Evolutionary conservation across 257 asterid species (phyloP).

Genomic region (Solanum corneliomulleri): DNA sequence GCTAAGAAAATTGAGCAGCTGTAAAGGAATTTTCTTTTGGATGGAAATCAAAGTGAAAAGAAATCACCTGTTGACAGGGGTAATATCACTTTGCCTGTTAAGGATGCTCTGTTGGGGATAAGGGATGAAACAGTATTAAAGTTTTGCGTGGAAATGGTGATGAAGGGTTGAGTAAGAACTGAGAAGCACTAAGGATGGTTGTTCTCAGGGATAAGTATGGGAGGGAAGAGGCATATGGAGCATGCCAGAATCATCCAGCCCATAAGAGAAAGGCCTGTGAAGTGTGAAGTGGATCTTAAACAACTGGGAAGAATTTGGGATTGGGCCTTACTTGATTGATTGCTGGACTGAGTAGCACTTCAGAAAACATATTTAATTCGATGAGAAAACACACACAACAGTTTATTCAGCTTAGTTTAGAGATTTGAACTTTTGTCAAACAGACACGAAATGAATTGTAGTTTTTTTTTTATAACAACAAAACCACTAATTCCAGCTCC

Average conservation of each 20-base stretch:
- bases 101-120: background rate
- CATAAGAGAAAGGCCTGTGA: background rate
- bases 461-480: background rate
- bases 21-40: background rate
- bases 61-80: too few species aligned
- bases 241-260: background rate
- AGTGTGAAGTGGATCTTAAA: background rate
- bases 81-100: background rate
- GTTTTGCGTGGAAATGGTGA: background rate
- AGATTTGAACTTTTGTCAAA: background rate
- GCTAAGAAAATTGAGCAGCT: background rate
- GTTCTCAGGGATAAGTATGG: background rate
- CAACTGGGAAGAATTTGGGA: background rate
- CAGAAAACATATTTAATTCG: background rate
- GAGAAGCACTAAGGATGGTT: background rate
- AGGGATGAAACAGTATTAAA: background rate
- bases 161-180: background rate
- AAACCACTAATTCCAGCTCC: background rate
- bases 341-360: background rate
- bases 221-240: background rate
- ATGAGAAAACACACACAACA: background rate
- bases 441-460: background rate
- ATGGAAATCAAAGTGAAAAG: too few species aligned
- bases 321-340: background rate
- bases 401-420: background rate